phyloP scores from a whole-genome alignment of 2,329 filamentous ascomycete genomes.

The Fusarium albidum region DNA sequence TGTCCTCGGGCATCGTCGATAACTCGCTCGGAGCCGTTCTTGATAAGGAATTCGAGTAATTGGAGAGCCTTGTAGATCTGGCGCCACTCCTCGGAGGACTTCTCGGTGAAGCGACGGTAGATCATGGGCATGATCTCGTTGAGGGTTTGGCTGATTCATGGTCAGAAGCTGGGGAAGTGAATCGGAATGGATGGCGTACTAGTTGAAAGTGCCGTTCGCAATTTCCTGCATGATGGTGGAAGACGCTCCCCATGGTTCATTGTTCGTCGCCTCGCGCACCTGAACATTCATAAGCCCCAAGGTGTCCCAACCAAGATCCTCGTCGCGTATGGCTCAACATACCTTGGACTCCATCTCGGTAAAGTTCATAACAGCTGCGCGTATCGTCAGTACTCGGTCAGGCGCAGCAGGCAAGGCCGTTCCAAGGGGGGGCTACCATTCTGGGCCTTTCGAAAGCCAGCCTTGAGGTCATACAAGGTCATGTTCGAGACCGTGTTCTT shows the following conservation, averaged over 20 bases:
- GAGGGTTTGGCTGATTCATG: slow-evolving; percentile 77
- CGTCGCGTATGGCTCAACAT: slow-evolving; percentile 26
- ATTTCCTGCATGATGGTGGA: slow-evolving; percentile 96
- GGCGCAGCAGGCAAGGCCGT: slow-evolving; percentile 14
- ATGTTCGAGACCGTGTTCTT: slow-evolving; percentile 91
- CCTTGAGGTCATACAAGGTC: slow-evolving; percentile 94
- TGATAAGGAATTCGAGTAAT: slow-evolving; percentile 95
- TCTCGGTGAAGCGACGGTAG: slow-evolving; percentile 98
- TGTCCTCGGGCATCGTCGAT: slow-evolving; percentile 97
- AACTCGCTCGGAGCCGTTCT: slow-evolving; percentile 96
- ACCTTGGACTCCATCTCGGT: slow-evolving; percentile 88
- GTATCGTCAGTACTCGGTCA: slow-evolving; percentile 41
- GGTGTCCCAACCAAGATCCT: slow-evolving; percentile 3
- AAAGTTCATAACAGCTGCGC: slow-evolving; percentile 94
- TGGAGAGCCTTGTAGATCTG: slow-evolving; percentile 99
- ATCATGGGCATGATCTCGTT: slow-evolving; percentile 99
- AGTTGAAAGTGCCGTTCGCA: slow-evolving; percentile 96
- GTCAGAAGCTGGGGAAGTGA: slow-evolving; percentile 29
- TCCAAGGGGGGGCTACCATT: slow-evolving; percentile 74
- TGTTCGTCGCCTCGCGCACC: slow-evolving; percentile 98
- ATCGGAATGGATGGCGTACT: slow-evolving; percentile 66
- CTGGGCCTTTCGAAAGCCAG: slow-evolving; percentile 91
- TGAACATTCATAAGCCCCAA: slow-evolving; percentile 48
- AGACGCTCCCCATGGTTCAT: slow-evolving; percentile 94
- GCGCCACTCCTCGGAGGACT: slow-evolving; percentile 96